phyloP scores from a whole-genome alignment of 2,329 filamentous ascomycete genomes.

The Ophiostoma ips region DNA sequence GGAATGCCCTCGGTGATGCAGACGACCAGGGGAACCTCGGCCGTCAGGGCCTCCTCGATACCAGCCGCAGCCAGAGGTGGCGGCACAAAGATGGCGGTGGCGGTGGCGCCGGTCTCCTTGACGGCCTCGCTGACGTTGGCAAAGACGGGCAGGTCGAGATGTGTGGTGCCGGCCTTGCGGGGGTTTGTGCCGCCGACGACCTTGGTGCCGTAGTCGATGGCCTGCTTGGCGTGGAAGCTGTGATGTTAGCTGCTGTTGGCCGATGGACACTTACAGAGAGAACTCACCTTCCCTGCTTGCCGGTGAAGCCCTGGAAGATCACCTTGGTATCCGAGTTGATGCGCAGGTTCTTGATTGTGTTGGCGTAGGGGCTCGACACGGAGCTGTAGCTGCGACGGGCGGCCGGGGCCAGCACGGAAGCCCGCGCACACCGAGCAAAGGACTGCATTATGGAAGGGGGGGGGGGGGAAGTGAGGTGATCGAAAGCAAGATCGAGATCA shows the following conservation, averaged over 20 bases:
- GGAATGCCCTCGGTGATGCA: conserved; percentile 98
- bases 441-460: conserved; percentile 54
- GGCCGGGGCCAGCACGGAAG: conserved; percentile 52
- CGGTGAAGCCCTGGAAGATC: conserved; percentile 93
- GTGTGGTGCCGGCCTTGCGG: conserved; percentile 87
- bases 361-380: conserved; percentile 51
- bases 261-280: too few relatives aligned
- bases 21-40: conserved; percentile 88
- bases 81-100: conserved; percentile 94
- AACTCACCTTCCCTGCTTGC: conserved; percentile 85
- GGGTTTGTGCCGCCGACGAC: conserved; percentile 97
- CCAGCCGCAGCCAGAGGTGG: conserved; percentile 82
- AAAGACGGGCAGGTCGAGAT: conserved; percentile 89
- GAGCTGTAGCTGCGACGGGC: conserved; percentile 63
- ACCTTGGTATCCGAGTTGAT: conserved; percentile 92
- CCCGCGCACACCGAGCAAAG: conserved; percentile 55
- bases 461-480: background rate
- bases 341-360: conserved; percentile 73
- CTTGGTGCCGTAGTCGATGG: conserved; percentile 97
- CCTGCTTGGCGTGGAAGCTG: conserved; percentile 94
- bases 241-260: background rate
- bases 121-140: conserved; percentile 76
- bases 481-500: background rate
- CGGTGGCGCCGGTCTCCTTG: conserved; percentile 78
- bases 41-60: conserved; percentile 91